Base-by-base conservation (phyloP, 2,329 filamentous ascomycete genomes). In the Sclerotinia sclerotiorum region DNA sequence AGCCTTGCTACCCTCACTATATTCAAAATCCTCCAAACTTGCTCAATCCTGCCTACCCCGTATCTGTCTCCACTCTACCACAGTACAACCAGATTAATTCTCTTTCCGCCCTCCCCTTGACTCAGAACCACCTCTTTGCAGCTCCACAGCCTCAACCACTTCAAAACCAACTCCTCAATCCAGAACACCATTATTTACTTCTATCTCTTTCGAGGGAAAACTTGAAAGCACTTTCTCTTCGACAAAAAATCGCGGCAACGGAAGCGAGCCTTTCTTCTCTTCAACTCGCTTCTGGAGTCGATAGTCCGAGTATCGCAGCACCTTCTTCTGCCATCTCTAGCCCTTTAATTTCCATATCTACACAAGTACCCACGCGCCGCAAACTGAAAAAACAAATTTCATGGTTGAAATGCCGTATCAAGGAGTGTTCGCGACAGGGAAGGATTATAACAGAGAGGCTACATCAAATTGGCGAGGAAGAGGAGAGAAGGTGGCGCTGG, bases 391-490 rank as follows among this genome's bases (percentile, higher is more conserved):
- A 84, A 69, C 77, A 82, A 51, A 73, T 82, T 5, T 75, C 77
- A 2, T 77, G 81, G 67, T 69, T 86, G 15, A 80, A 76, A 58
- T 77, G 76, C 63, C 81, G 80, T 68, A 79, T 87, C 44, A 73
- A 77, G n/a, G 78, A 82, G 55, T 81, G 79, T 0, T 80, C 81
- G 3, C 78, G 80, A 65, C 82, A 86, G 72, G 82, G 87, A 72
- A 80, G 77, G 65, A 72, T 77, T 21, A 80, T 85, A 8, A 74
- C 83, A 51, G 68, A 77, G 21, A 78, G 84, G 3, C 77, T 87
- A 29, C n/a, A 77, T 80, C 17, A 84, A 87, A 68, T 72, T 87
- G 84, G 87, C 74, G 80, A 84, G 19, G 83, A 87, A 74, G 80
- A 84, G 21, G 80, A 82, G 71, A 81, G 79, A 51, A 79, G 80